Percentiles rank a stretch among this genome's conserved stretches.
Evolutionary conservation across 2,329 filamentous ascomycete genomes (phyloP).

Genomic region (Ophiostoma perfectum): DNA sequence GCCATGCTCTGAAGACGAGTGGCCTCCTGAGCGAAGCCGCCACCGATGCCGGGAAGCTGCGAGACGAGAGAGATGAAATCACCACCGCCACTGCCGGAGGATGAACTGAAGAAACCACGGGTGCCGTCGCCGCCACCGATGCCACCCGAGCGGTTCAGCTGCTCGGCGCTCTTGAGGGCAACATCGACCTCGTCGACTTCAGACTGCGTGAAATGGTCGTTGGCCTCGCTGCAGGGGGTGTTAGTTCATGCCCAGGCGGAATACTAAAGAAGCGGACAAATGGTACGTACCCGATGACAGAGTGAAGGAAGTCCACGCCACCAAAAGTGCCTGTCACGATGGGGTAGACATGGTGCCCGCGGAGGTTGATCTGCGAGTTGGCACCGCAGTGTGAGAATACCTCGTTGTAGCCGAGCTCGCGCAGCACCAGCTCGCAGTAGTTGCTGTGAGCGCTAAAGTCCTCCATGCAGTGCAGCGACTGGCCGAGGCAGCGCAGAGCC

Average conservation of each 20-base stretch:
- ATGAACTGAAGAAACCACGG: conserved; percentile 35
- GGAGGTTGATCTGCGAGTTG: conserved; percentile 59
- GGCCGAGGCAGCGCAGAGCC: conserved; percentile 68
- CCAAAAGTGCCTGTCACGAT: conserved; percentile 73
- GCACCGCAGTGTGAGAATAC: conserved; percentile 72
- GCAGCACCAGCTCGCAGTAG: conserved; percentile 71
- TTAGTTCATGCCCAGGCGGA: background rate
- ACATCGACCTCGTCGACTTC: conserved; percentile 77
- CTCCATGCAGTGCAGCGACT: conserved; percentile 72
- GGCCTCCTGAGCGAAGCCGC: conserved; percentile 62
- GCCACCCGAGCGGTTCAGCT: conserved; percentile 34
- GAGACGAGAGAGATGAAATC: conserved; percentile 68
- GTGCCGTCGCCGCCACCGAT: conserved; percentile 30
- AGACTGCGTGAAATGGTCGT: conserved; percentile 77
- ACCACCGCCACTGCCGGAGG: conserved; percentile 35
- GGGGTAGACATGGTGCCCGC: conserved; percentile 63
- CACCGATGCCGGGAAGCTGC: conserved; percentile 67
- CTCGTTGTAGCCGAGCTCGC: conserved; percentile 62
- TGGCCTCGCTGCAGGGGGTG: conserved; percentile 51
- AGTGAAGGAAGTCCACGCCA: conserved; percentile 78
- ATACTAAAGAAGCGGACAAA: background rate
- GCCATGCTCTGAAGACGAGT: conserved; percentile 56
- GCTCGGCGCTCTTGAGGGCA: conserved; percentile 64
- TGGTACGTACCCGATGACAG: conserved; percentile 48
- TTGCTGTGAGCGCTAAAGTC: conserved; percentile 78